Conservation (phyloP, 2,329 filamentous ascomycete species). For the Penicillium rolfsii region DNA sequence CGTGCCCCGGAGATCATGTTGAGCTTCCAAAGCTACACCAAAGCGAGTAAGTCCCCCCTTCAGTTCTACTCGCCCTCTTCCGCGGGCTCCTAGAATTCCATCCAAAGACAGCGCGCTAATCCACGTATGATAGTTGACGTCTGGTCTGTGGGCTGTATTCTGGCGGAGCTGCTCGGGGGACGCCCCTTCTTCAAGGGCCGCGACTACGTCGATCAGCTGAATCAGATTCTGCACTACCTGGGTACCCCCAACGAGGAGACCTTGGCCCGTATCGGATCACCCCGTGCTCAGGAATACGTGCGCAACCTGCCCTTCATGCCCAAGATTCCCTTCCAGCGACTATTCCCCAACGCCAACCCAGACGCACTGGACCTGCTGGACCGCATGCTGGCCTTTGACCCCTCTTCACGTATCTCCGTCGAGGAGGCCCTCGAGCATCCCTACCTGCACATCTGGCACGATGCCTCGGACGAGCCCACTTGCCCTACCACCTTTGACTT, state of each 20-base stretch:
- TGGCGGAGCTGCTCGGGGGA: constrained; percentile 92
- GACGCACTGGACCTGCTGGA: constrained; percentile 94
- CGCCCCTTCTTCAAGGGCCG: constrained; percentile 99
- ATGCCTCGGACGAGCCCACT: constrained; percentile 90
- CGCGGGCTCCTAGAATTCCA: no score
- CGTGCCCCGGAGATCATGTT: constrained; percentile 98
- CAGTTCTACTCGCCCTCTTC: no score
- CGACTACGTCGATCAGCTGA: constrained; percentile 98
- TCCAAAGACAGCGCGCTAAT: constrained; percentile 5
- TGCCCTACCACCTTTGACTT: constrained; percentile 97
- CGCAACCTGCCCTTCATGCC: constrained; percentile 94
- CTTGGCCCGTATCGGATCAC: constrained; percentile 87
- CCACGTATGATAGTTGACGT: constrained; percentile 73
- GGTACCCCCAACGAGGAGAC: constrained; percentile 97
- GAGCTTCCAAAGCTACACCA: constrained; percentile 99
- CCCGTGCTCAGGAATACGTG: constrained; percentile 96
- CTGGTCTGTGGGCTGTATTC: constrained; percentile 97
- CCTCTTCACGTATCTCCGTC: constrained; percentile 87
- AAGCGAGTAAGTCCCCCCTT: constrained; percentile 79
- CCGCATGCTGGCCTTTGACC: constrained; percentile 97
- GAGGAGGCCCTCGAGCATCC: constrained; percentile 95
- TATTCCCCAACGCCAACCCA: constrained; percentile 94
- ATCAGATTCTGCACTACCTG: constrained; percentile 97
- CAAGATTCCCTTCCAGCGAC: constrained; percentile 82
- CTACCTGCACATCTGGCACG: constrained; percentile 98